Conservation (phyloP, 176 grass and related monocot species). For the Phoenix dactylifera region DNA sequence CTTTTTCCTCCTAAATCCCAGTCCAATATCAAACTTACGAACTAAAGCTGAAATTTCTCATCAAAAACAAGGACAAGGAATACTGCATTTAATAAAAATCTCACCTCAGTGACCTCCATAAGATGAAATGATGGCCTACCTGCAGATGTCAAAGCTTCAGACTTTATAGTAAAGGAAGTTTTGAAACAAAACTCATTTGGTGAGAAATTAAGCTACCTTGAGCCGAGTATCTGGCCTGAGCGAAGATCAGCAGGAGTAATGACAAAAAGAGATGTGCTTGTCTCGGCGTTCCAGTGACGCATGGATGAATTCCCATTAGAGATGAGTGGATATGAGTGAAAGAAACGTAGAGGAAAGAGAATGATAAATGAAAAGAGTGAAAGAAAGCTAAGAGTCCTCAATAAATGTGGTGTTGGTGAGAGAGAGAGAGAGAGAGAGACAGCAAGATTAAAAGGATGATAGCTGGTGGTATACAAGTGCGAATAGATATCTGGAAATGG, state of each 20-base stretch:
- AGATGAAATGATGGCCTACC: constrained; percentile 20
- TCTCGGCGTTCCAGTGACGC: too few relatives aligned
- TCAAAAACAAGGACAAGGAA: too few relatives aligned
- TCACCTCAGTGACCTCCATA: constrained; percentile 18
- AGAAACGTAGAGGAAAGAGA: too few relatives aligned
- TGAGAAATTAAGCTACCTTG: constrained; percentile 24
- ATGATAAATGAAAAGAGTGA: too few relatives aligned
- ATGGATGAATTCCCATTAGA: too few relatives aligned
- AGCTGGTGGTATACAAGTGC: not conserved
- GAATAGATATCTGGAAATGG: constrained; percentile 6
- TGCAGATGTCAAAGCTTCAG: constrained; percentile 10
- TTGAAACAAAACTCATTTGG: not conserved
- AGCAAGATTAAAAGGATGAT: not conserved
- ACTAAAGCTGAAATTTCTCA: too few relatives aligned
- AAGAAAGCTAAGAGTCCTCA: constrained; percentile 1
- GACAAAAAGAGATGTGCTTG: too few relatives aligned
- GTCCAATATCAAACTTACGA: too few relatives aligned
- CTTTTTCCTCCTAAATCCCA: not conserved
- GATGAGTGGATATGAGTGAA: too few relatives aligned
- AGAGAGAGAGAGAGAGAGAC: constrained; percentile 1
- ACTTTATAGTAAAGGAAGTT: too few relatives aligned
- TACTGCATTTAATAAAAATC: not conserved
- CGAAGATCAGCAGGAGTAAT: too few relatives aligned
- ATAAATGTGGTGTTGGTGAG: constrained; percentile 9
- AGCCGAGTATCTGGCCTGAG: not conserved